phyloP scores from a whole-genome alignment of 805 yeast genomes.

The Blastobotrys peoriensis region DNA sequence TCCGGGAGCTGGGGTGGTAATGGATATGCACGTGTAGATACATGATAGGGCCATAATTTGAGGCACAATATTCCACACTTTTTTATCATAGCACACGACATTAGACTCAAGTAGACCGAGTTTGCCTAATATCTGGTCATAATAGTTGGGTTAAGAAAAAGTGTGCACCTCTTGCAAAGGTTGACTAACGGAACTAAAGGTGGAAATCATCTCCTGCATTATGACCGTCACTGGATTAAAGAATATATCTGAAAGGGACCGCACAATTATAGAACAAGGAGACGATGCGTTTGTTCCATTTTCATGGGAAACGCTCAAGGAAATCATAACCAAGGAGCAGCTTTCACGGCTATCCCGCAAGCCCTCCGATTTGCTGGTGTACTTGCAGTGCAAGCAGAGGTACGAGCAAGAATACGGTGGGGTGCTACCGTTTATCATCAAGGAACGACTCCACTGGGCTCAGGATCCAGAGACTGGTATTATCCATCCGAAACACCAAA shows the following conservation, averaged over 20 bases:
- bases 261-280: slow-evolving; percentile 15
- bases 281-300: slow-evolving; percentile 22
- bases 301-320: slow-evolving; percentile 22
- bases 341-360: slow-evolving; percentile 12
- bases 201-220: too few species aligned
- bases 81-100: too few species aligned
- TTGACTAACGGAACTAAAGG: too few species aligned
- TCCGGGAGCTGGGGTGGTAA: too few species aligned
- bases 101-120: too few species aligned
- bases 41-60: too few species aligned
- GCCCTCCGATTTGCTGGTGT: slow-evolving; percentile 16
- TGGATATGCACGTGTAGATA: too few species aligned
- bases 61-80: too few species aligned
- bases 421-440: slow-evolving; percentile 14
- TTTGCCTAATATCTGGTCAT: too few species aligned
- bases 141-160: too few species aligned
- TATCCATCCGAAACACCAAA: slow-evolving; percentile 10
- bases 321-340: slow-evolving; percentile 16
- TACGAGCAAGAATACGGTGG: slow-evolving; percentile 16
- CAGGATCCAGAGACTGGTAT: slow-evolving; percentile 5
- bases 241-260: slow-evolving; percentile 13
- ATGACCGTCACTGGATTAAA: background rate
- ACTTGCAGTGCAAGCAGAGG: slow-evolving; percentile 12
- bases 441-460: slow-evolving; percentile 17
- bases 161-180: too few species aligned